Evolutionary conservation across 495 filamentous ascomycete genomes (phyloP).

Genomic region (Aeminium ludgeri): DNA sequence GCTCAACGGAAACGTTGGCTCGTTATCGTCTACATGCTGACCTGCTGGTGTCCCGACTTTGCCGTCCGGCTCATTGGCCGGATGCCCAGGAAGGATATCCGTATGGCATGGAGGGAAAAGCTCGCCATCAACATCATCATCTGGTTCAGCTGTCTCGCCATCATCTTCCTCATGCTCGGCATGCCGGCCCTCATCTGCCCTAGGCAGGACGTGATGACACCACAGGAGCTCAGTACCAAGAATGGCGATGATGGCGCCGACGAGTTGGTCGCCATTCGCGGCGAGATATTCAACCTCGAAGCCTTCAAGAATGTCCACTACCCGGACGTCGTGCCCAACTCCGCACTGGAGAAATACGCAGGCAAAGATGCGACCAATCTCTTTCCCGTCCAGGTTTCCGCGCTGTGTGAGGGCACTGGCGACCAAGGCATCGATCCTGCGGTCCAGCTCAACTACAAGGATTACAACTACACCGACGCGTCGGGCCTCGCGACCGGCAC

Average conservation of each 20-base stretch:
- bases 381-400: conserved; percentile 90
- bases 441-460: conserved; percentile 66
- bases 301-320: conserved; percentile 65
- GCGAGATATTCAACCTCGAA: conserved; percentile 72
- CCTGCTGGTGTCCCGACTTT: conserved; percentile 78
- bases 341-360: conserved; percentile 58
- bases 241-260: conserved; percentile 50
- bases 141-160: conserved; percentile 66
- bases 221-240: conserved; percentile 53
- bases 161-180: conserved; percentile 69
- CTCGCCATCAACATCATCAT: conserved; percentile 96
- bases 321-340: conserved; percentile 48
- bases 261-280: conserved; percentile 68
- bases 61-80: conserved; percentile 59
- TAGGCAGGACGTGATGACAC: conserved; percentile 70
- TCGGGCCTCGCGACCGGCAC: conserved; percentile 40
- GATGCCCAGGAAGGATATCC: conserved; percentile 88
- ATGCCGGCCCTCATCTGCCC: conserved; percentile 86
- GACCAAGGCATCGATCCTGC: conserved; percentile 45
- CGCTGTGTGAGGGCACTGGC: conserved; percentile 60
- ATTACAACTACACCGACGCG: conserved; percentile 54
- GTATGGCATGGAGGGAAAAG: conserved; percentile 90
- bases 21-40: conserved; percentile 67
- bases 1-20: conserved; percentile 85
- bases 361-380: conserved; percentile 71